Conservation (phyloP, 2,329 filamentous ascomycete species). For the Arthrobotrys musiformis region DNA sequence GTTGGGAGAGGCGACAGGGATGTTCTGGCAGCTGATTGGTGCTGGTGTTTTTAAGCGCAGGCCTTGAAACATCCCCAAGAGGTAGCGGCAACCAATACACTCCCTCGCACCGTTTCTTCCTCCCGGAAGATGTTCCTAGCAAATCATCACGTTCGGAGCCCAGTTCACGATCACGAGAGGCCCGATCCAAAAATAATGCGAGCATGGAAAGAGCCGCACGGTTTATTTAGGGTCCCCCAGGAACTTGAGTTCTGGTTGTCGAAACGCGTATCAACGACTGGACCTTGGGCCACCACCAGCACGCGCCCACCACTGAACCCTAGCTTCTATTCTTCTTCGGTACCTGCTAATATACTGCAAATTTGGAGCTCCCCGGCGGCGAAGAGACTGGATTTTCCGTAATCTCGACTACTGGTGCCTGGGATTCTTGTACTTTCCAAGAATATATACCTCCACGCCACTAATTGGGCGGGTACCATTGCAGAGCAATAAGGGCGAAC, state of each 20-base stretch:
- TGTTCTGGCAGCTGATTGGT: constrained; percentile 43
- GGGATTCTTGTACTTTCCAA: constrained; percentile 34
- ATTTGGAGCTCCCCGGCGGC: constrained; percentile 23
- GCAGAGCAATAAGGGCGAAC: constrained; percentile 44
- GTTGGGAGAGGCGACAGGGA: constrained; percentile 40
- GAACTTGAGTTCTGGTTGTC: constrained; percentile 20
- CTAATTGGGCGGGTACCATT: constrained; percentile 32
- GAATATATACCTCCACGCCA: constrained; percentile 7
- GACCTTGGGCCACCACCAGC: constrained; percentile 40
- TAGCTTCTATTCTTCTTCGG: neutral
- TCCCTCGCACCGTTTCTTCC: constrained; percentile 41
- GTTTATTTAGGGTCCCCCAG: neutral
- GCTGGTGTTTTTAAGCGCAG: constrained; percentile 36
- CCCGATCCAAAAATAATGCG: constrained; percentile 47
- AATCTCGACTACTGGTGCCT: constrained; percentile 52
- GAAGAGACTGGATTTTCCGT: constrained; percentile 24
- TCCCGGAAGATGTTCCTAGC: constrained; percentile 33
- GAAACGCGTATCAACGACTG: constrained; percentile 54
- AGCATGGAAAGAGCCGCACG: constrained; percentile 37
- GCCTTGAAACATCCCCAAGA: constrained; percentile 32
- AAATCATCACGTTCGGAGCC: constrained; percentile 37
- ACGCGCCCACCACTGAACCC: constrained; percentile 49
- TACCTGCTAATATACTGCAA: neutral
- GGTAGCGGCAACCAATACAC: constrained; percentile 55
- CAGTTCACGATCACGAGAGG: constrained; percentile 39